Evolutionary conservation across 2,329 filamentous ascomycete genomes (phyloP).

Genomic region (Rhinocladiella mackenziei): DNA sequence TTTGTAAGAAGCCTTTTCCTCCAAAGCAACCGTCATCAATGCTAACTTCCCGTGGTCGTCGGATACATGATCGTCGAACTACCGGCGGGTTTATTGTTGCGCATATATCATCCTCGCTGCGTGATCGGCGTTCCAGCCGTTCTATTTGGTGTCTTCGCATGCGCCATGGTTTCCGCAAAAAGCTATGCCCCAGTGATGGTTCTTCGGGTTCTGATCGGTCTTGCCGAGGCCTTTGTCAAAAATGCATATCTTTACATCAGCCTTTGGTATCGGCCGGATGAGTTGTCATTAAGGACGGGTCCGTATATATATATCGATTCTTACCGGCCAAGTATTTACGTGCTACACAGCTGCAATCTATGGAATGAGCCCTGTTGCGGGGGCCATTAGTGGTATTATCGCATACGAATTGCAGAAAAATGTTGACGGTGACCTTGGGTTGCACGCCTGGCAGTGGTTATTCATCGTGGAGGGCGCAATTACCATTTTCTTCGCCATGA

Average conservation of each 20-base stretch:
- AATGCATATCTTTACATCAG: constrained; percentile 5
- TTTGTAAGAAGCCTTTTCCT: constrained; percentile 11
- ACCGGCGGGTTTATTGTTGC: constrained; percentile 2
- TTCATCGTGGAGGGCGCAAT: constrained; percentile 44
- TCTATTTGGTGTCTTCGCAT: constrained; percentile 7
- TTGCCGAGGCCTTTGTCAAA: constrained; percentile 9
- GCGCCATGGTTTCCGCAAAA: background rate
- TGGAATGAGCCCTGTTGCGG: constrained; percentile 52
- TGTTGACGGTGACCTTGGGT: constrained; percentile 58
- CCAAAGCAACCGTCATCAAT: background rate
- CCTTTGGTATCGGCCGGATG: constrained; percentile 11
- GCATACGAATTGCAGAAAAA: constrained; percentile 61
- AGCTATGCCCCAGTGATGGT: constrained; percentile 9
- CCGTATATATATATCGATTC: background rate
- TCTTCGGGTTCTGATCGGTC: constrained; percentile 10
- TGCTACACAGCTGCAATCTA: constrained; percentile 50
- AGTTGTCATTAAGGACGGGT: constrained; percentile 8
- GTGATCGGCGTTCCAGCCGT: constrained; percentile 1
- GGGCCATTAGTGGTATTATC: constrained; percentile 65
- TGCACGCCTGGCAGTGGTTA: constrained; percentile 64
- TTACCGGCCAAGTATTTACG: background rate
- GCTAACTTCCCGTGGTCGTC: constrained; percentile 1
- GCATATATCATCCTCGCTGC: constrained; percentile 1
- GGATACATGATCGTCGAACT: constrained; percentile 18
- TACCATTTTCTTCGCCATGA: constrained; percentile 35